Conservation (phyloP, 2,329 filamentous ascomycete genomes). For the Apiospora aurea region DNA sequence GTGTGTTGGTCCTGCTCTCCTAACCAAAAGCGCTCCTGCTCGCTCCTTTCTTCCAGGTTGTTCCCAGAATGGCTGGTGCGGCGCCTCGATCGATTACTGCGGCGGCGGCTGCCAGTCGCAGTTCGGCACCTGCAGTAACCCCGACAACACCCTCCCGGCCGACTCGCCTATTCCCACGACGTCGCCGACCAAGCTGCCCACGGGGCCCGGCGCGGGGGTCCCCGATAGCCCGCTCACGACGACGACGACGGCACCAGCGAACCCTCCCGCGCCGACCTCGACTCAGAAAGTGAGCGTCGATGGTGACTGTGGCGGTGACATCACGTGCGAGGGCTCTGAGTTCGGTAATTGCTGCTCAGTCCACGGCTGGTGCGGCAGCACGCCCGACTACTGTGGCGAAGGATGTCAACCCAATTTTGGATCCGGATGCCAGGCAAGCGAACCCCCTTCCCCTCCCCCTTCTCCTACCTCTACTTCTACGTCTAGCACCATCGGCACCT, state of each 20-base stretch:
- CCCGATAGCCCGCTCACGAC: not conserved
- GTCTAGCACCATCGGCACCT: conserved; percentile 25
- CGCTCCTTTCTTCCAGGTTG: conserved; percentile 33
- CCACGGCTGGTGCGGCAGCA: conserved; percentile 48
- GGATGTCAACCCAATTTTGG: conserved; percentile 48
- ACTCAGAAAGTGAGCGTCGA: conserved; percentile 35
- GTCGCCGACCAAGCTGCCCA: conserved; percentile 18
- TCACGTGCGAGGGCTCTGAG: conserved; percentile 40
- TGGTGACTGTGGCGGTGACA: conserved; percentile 37
- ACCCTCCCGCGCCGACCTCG: not conserved
- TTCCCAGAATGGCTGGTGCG: conserved; percentile 38
- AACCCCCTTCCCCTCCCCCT: conserved; percentile 30
- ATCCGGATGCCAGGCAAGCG: conserved; percentile 34
- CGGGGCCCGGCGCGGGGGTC: conserved; percentile 31
- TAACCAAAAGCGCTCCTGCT: conserved; percentile 19
- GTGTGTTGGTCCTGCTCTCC: not conserved
- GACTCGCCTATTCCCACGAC: conserved; percentile 33
- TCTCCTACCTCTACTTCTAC: conserved; percentile 29
- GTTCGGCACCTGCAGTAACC: conserved; percentile 34
- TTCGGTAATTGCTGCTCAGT: conserved; percentile 42
- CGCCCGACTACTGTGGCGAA: conserved; percentile 47
- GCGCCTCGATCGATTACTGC: conserved; percentile 41
- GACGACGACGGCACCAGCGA: not conserved
- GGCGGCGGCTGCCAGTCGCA: conserved; percentile 35
- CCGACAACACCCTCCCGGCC: conserved; percentile 34